Evolutionary conservation across 371 early-diverging fungal species (phyloP).

Genomic region (Fennellomyces sp.): DNA sequence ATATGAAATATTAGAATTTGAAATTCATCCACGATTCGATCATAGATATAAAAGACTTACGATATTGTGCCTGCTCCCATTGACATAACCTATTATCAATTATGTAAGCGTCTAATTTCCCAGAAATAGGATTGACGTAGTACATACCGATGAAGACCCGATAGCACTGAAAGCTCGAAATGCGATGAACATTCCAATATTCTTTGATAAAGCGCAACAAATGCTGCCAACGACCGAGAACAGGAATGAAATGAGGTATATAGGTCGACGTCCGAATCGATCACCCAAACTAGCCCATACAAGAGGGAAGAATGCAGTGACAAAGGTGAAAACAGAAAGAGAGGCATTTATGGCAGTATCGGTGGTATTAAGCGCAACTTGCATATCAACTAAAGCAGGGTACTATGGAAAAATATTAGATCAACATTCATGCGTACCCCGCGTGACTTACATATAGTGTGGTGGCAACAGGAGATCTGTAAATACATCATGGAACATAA

Average conservation of each 20-base stretch:
- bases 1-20: neutral
- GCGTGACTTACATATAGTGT: constrained; percentile 31
- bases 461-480: constrained; percentile 21
- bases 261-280: constrained; percentile 20
- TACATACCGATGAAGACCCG: constrained; percentile 24
- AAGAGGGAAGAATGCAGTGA: constrained; percentile 28
- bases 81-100: constrained; percentile 32
- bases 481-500: neutral
- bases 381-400: constrained; percentile 26
- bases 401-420: constrained; percentile 15
- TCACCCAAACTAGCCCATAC: constrained; percentile 24
- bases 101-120: neutral
- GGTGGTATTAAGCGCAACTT: constrained; percentile 21
- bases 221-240: constrained; percentile 24
- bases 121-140: neutral
- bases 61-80: constrained; percentile 55
- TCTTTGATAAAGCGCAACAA: constrained; percentile 31
- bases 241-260: constrained; percentile 27
- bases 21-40: too few species aligned
- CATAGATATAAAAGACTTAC: neutral
- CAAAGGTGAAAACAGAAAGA: constrained; percentile 32
- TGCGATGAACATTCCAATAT: constrained; percentile 26
- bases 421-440: too few species aligned
- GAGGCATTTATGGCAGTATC: constrained; percentile 33
- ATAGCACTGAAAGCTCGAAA: constrained; percentile 30